Evolutionary conservation across 2,329 filamentous ascomycete species (phyloP).

Genomic region (Colletotrichum sp.): DNA sequence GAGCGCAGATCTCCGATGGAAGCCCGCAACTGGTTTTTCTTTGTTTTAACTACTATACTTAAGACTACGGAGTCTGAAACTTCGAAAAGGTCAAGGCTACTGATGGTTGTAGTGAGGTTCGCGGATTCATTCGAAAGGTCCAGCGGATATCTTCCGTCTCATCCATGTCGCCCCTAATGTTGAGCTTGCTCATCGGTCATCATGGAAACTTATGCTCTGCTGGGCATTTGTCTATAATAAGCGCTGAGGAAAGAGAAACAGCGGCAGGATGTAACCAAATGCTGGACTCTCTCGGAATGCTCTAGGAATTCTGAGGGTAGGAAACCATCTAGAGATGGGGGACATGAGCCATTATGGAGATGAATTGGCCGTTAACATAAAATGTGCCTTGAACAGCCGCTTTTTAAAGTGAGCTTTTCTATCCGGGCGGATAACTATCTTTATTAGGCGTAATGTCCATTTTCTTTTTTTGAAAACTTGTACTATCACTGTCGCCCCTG

Average conservation of each 20-base stretch:
- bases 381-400: no score
- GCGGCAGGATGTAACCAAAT: background rate
- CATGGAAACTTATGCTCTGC: rapidly evolving
- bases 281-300: background rate
- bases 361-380: no score
- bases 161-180: rapidly evolving
- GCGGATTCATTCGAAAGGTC: background rate
- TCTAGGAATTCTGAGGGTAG: background rate
- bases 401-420: no score
- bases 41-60: background rate
- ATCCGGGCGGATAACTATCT: background rate
- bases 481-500: no score
- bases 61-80: background rate
- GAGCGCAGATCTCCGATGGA: rapidly evolving
- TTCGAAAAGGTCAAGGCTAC: rapidly evolving
- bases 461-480: no score
- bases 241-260: no score
- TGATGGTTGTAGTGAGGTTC: no score
- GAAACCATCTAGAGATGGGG: background rate
- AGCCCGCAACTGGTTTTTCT: rapidly evolving
- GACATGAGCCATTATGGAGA: rapidly evolving
- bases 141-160: background rate
- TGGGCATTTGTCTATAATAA: background rate
- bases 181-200: rapidly evolving
- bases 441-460: background rate